phyloP scores from a whole-genome alignment of 2,329 filamentous ascomycete species.

The Nannizzia gypsea region DNA sequence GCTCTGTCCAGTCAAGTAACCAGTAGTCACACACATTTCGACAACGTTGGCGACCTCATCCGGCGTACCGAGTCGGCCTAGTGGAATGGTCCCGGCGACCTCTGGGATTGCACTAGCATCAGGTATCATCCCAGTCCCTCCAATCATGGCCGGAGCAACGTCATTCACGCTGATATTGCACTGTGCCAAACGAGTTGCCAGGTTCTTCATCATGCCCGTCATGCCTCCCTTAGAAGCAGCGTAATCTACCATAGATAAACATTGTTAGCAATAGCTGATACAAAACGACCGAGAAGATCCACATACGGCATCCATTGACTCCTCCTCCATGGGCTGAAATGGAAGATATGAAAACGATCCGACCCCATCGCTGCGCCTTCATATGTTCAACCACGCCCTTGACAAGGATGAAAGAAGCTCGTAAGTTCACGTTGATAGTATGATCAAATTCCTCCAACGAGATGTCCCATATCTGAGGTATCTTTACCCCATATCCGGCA shows the following conservation, averaged over 20 bases:
- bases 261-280: not conserved
- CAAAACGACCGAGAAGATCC: not conserved
- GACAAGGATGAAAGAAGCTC: slow-evolving; percentile 50
- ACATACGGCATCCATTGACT: slow-evolving; percentile 48
- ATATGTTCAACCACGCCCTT: slow-evolving; percentile 51
- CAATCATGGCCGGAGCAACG: slow-evolving; percentile 58
- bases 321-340: slow-evolving; percentile 53
- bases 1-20: slow-evolving; percentile 49
- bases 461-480: slow-evolving; percentile 46
- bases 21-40: slow-evolving; percentile 49
- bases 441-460: slow-evolving; percentile 53
- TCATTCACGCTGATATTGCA: slow-evolving; percentile 56
- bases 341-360: slow-evolving; percentile 53
- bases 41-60: slow-evolving; percentile 51
- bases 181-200: slow-evolving; percentile 47
- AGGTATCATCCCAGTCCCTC: slow-evolving; percentile 52
- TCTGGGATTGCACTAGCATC: slow-evolving; percentile 47
- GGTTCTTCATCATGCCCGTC: slow-evolving; percentile 54
- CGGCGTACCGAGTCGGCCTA: slow-evolving; percentile 46
- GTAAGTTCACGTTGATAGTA: slow-evolving; percentile 50
- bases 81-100: slow-evolving; percentile 48
- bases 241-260: slow-evolving; percentile 27
- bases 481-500: slow-evolving; percentile 54
- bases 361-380: slow-evolving; percentile 49
- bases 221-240: slow-evolving; percentile 52